phyloP scores from a whole-genome alignment of 2,329 filamentous ascomycete species.

The Gaeumannomyces tritici region DNA sequence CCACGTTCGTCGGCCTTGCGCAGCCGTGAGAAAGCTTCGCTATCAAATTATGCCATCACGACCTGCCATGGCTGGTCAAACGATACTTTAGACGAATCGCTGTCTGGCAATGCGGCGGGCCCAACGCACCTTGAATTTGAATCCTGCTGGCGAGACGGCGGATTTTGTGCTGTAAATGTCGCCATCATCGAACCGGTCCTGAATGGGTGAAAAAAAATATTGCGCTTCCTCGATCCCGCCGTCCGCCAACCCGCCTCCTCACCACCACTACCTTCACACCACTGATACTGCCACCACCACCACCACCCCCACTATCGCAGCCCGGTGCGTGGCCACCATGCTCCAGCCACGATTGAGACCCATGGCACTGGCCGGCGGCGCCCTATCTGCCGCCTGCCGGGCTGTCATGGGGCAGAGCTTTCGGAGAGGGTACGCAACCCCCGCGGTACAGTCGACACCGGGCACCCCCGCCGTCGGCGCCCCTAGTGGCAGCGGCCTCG shows the following conservation, averaged over 20 bases:
- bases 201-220: neutral
- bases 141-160: neutral
- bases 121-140: neutral
- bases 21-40: neutral
- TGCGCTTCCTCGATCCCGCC: neutral
- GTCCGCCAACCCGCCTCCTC: too few species aligned
- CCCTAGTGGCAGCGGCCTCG: slow-evolving; percentile 7
- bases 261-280: too few species aligned
- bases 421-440: slow-evolving; percentile 12
- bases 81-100: neutral
- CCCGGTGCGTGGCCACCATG: slow-evolving; percentile 33
- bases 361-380: slow-evolving; percentile 16
- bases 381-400: slow-evolving; percentile 9
- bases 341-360: slow-evolving; percentile 56
- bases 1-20: neutral
- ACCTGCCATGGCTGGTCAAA: neutral
- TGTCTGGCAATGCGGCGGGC: neutral
- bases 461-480: neutral
- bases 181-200: neutral
- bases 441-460: slow-evolving; percentile 4
- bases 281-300: neutral
- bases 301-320: neutral
- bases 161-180: neutral
- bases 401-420: slow-evolving; percentile 1
- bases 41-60: neutral